These are phyloP conservation scores for Stereocaulon alpinum DNA, from an alignment of 495 filamentous ascomycete genomes.

Conservation along the genomic window DNA sequence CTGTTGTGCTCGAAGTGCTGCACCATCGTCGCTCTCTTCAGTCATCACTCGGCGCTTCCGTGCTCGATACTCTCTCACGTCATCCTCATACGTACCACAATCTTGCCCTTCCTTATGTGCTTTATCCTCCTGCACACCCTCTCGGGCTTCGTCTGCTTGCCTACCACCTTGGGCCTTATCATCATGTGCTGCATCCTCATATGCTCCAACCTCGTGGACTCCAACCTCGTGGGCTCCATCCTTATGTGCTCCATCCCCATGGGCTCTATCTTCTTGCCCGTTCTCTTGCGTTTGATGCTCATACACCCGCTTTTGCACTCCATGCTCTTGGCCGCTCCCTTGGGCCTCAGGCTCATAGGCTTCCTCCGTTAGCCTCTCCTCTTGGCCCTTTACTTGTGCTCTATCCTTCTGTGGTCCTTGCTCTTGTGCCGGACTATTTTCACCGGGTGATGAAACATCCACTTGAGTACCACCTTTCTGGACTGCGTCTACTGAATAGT, in stretches of 20 bases:
- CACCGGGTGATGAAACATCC: too few species aligned
- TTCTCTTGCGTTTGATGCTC: not conserved
- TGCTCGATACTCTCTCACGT: too few species aligned
- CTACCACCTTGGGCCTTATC: too few species aligned
- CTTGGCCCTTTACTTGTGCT: not conserved
- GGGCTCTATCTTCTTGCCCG: too few species aligned
- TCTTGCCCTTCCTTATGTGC: not conserved
- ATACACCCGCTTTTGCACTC: not conserved
- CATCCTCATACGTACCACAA: not conserved
- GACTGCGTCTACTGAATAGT: too few species aligned
- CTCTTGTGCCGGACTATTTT: not conserved
- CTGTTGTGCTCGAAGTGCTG: not conserved
- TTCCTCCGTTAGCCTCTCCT: not conserved
- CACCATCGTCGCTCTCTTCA: not conserved
- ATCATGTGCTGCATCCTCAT: too few species aligned
- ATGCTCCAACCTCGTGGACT: not conserved
- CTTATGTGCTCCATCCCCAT: not conserved
- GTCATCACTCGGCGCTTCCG: not conserved
- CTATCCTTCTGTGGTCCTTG: not conserved
- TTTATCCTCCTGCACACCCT: not conserved
- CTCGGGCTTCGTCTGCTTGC: not conserved
- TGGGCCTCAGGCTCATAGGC: not conserved
- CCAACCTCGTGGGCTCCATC: not conserved
- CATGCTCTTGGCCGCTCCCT: not conserved
- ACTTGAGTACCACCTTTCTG: too few species aligned